Base-by-base conservation (phyloP, 345 rosid species). In the Bruguiera gymnorhiza region DNA sequence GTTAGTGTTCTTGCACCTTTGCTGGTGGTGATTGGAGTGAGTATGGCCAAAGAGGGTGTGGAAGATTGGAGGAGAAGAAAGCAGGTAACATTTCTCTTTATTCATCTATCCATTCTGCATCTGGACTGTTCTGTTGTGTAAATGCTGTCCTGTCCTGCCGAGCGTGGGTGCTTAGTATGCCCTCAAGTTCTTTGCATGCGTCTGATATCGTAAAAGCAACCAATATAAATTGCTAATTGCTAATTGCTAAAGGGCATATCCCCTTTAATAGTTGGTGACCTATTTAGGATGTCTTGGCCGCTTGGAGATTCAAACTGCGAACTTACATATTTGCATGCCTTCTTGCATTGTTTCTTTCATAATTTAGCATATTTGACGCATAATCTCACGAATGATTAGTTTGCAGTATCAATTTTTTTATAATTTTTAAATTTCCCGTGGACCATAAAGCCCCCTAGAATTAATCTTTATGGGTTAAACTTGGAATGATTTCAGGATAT, bases 41-140 rank as follows among this genome's bases (percentile, higher is more conserved):
- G 95, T 0, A 87, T 94, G 90, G 86, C 65, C 50, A 94, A 91
- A 81, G 98, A 94, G 83, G 95, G 86, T 15, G 83, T 91, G 63
- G 98, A 94, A 84, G 97, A 94, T 82, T 94, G 86, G 80, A 69
- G 78, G 64, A 79, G 98, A 71, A 83, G 89, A 63, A 70, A 59
- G 77, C 98, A 91, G 89, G 98, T 91, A 78, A 62, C 68, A 0
- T 52, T 56, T 61, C 43, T 56, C 61, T 26, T 59, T 72, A 20
- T 31, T 55, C 58, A 56, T 58, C 51, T 52, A 8, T 9, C 50
- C 50, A 43, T 16, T 8, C 58, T 19, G 34, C 68, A 59, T 29
- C 37, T 52, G 57, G 51, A 48, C 29, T 53, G 20, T 57, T 46
- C 6, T 2, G 23, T 24, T 73, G 64, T 30, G 6, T 26, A 30